A percentile compares a stretch with the other conserved stretches of the same genome.
These are phyloP conservation scores for Fusarium pseudocircinatum DNA, from an alignment of 2,329 filamentous ascomycete genomes.

Conservation along the genomic window DNA sequence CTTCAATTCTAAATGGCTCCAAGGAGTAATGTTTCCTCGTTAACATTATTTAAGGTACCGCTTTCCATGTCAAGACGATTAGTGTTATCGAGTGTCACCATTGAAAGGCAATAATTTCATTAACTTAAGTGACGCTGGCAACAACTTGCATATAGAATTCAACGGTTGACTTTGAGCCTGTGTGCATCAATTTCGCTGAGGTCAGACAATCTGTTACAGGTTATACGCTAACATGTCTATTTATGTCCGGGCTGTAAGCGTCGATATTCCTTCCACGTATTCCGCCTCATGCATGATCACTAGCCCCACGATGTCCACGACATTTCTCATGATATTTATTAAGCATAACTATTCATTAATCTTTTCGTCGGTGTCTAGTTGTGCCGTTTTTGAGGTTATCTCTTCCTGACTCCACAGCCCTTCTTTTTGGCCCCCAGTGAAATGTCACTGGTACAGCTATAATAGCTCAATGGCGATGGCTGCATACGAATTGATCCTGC, in stretches of 20 bases:
- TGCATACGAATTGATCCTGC: not conserved
- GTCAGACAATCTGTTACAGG: not conserved
- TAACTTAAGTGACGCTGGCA: too few species aligned
- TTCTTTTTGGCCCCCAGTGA: not conserved
- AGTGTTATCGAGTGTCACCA: accelerated
- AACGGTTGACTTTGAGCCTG: accelerated
- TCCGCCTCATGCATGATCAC: not conserved
- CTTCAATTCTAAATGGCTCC: not conserved
- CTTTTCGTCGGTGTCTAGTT: not conserved
- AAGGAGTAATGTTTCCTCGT: accelerated
- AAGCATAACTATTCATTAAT: not conserved
- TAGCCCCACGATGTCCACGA: accelerated
- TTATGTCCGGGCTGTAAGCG: not conserved
- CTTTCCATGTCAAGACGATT: not conserved
- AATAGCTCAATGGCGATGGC: not conserved
- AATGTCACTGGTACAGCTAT: not conserved
- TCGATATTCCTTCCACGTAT: not conserved
- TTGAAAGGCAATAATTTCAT: not conserved
- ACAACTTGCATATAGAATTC: not conserved
- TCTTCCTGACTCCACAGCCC: too few species aligned
- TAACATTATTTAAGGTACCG: accelerated
- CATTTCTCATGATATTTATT: not conserved
- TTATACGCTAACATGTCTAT: not conserved
- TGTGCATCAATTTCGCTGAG: not conserved
- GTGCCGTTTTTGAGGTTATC: not conserved